Percentiles rank a stretch among this genome's conserved stretches.
Conservation (phyloP, 768 basidiomycete genomes). For the Tulasnella sp. region DNA sequence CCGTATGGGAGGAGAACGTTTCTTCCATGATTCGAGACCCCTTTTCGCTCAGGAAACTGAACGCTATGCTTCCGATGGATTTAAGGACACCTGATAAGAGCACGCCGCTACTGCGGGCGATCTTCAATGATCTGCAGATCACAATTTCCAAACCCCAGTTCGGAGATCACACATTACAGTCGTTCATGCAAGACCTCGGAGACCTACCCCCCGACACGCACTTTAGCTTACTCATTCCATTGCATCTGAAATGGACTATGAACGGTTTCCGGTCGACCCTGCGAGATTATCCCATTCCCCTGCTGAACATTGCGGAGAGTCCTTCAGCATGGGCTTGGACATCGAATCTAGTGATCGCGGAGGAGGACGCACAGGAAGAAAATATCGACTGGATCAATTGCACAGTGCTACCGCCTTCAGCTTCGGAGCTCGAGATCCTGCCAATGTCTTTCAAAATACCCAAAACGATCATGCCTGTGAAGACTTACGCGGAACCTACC, state of each 20-base stretch:
- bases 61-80: constrained; percentile 28
- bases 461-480: constrained; percentile 92
- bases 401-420: constrained; percentile 46
- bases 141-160: constrained; percentile 52
- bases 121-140: constrained; percentile 49
- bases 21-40: constrained; percentile 1
- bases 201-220: constrained; percentile 58
- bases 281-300: constrained; percentile 82
- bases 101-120: constrained; percentile 64
- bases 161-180: constrained; percentile 39
- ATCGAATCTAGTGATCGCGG: constrained; percentile 72
- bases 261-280: constrained; percentile 50
- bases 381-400: constrained; percentile 68
- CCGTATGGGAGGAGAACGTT: constrained; percentile 15
- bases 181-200: constrained; percentile 60
- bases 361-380: constrained; percentile 63
- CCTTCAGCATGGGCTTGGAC: constrained; percentile 51
- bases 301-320: constrained; percentile 53
- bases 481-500: constrained; percentile 72
- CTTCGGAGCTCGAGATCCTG: constrained; percentile 40
- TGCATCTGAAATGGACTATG: constrained; percentile 64
- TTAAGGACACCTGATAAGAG: constrained; percentile 25
- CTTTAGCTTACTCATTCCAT: constrained; percentile 72
- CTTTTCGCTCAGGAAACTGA: not conserved
- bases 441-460: constrained; percentile 57